These are phyloP conservation scores for Ophiostoma fasciatum DNA, from an alignment of 2,329 filamentous ascomycete genomes.

Conservation along the genomic window DNA sequence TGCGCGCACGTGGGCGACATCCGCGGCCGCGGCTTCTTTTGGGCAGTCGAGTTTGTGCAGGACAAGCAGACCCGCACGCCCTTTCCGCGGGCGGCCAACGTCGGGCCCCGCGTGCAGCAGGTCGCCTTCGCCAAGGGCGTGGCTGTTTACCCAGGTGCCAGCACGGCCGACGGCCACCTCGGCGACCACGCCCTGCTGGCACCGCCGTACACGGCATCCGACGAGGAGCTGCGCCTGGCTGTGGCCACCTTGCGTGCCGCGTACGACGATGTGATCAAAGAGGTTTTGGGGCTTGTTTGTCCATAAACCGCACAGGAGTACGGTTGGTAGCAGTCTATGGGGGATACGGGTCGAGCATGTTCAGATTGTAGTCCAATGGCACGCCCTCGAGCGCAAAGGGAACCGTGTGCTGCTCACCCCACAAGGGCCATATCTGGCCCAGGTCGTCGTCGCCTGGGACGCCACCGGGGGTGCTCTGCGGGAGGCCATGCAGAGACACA, in stretches of 20 bases:
- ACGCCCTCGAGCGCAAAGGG: slow-evolving; percentile 6
- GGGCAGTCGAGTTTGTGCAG: slow-evolving; percentile 29
- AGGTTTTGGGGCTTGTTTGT: too few relatives aligned
- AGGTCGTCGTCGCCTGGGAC: too few relatives aligned
- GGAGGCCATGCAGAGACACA: background rate
- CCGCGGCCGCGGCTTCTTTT: slow-evolving; percentile 43
- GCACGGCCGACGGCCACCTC: slow-evolving; percentile 40
- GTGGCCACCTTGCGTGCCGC: slow-evolving; percentile 34
- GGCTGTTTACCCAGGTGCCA: slow-evolving; percentile 45
- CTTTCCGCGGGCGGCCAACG: slow-evolving; percentile 16
- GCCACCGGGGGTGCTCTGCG: too few relatives aligned
- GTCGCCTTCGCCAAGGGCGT: slow-evolving; percentile 17
- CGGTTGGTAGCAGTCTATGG: too few relatives aligned
- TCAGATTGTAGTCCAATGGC: slow-evolving; percentile 5
- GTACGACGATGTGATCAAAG: slow-evolving; percentile 1
- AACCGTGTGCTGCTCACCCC: slow-evolving; percentile 5
- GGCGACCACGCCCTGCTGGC: slow-evolving; percentile 59
- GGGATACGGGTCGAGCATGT: slow-evolving; percentile 5
- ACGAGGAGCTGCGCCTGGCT: slow-evolving; percentile 35
- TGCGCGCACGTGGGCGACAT: slow-evolving; percentile 40
- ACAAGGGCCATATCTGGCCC: slow-evolving; percentile 5
- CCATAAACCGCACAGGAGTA: too few relatives aligned
- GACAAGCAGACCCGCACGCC: slow-evolving; percentile 18
- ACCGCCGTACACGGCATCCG: slow-evolving; percentile 48
- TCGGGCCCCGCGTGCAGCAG: slow-evolving; percentile 18